Evolutionary conservation across 345 rosid species (phyloP), one percentile per base, ranked within the genome.

Genomic region (Citrus medica): DNA sequence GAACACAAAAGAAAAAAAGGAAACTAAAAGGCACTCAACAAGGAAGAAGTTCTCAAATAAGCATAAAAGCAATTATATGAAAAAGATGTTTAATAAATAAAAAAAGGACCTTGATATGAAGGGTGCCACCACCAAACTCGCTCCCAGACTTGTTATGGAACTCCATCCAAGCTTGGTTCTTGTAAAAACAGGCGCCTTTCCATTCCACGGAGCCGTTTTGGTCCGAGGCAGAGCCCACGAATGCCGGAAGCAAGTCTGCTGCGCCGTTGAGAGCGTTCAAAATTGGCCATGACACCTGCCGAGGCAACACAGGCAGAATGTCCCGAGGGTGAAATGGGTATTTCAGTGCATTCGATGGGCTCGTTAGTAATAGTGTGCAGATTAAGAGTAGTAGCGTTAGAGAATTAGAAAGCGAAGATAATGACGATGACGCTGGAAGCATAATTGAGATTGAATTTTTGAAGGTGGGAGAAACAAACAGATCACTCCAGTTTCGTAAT

Each of bases 161-260:
- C 91, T 96, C 98, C 81, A 96, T 85, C 99, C 97, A 90, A 46
- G 98, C 97, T 19, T 61, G 78, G 85, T 88, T 92, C 64, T 92
- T 30, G 73, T 87, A 90, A 66, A 96, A 96, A 84, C 99, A 96
- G 16, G 99, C 96, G 51, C 99, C 98, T 76, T 94, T 95, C 99
- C 99, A 95, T 69, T 81, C 79, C 0, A 85, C 85, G 56, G 81
- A 69, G 75, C 55, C 80, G 75, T 88, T 90, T 28, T n/a, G 17
- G 58, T 93, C 56, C 19, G 94, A 80, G 24, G 92, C 97, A 42
- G 97, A 74, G 63, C 98, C 99, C 21, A 96, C 98, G 76, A 90
- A 96, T 60, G 91, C 73, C 4, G 99, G 99, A 60, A 96, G 80
- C 73, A 93, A 90, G 77, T 96, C 99, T 30, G 85, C 89, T 22